Percentiles rank a stretch among this genome's conserved stretches.
phyloP scores from a whole-genome alignment of 768 basidiomycete genomes.

The Pisolithus microcarpus region DNA sequence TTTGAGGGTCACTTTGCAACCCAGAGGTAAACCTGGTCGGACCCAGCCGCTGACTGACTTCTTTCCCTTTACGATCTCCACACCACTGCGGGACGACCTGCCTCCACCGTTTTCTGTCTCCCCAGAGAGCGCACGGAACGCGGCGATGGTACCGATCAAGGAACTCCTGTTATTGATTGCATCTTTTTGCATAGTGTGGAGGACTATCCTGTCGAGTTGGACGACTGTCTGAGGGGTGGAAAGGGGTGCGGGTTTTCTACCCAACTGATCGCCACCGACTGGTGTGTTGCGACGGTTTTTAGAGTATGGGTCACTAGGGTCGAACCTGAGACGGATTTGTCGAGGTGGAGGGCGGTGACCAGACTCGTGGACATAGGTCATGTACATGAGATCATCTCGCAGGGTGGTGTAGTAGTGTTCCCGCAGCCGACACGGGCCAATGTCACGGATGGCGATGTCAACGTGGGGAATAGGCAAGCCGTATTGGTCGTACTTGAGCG shows the following conservation, averaged over 20 bases:
- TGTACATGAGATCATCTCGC: constrained; percentile 87
- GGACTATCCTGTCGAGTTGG: constrained; percentile 71
- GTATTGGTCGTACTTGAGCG: constrained; percentile 42
- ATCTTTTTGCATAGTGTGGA: constrained; percentile 84
- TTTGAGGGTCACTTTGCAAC: constrained; percentile 84
- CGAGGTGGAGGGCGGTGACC: constrained; percentile 47
- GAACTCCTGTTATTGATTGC: constrained; percentile 62
- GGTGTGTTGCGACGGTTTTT: constrained; percentile 71
- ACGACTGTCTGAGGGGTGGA: constrained; percentile 65
- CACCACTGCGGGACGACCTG: constrained; percentile 58
- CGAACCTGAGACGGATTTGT: constrained; percentile 58
- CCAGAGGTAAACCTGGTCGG: constrained; percentile 71
- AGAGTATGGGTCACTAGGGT: constrained; percentile 76
- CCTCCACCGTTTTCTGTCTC: constrained; percentile 73
- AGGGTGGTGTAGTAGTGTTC: constrained; percentile 83
- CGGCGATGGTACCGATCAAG: constrained; percentile 81
- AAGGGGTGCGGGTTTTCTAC: constrained; percentile 61
- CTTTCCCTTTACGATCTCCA: constrained; percentile 67
- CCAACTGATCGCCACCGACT: constrained; percentile 61
- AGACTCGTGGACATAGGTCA: constrained; percentile 79
- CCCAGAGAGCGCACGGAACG: constrained; percentile 80
- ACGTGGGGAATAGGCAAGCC: constrained; percentile 72
- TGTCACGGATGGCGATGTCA: constrained; percentile 58
- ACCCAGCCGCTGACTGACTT: constrained; percentile 78
- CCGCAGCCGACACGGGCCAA: constrained; percentile 61